Evolutionary conservation across 345 rosid genomes (phyloP), one percentile per base, ranked within the genome.

Genomic region (Ailanthus altissimus): DNA sequence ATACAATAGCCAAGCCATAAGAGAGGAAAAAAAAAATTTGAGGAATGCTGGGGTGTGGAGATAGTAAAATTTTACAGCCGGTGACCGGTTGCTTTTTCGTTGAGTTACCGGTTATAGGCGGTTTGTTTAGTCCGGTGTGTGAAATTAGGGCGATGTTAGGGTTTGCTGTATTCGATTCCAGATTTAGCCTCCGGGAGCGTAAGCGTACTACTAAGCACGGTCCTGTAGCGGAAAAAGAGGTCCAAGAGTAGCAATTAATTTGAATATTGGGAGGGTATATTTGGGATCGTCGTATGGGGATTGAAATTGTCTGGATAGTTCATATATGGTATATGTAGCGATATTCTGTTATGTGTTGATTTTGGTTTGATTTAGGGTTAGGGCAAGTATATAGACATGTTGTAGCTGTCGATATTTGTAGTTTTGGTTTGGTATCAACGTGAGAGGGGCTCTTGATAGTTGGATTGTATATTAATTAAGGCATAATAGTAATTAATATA

Each of bases 81-180:
- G 70, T 81, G 78, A 85, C 83, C 89, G 86, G 86, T 88, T 69
- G 72, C 61, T 65, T 75, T 61, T 20, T 63, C 68, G 77, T 36
- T 75, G 64, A 64, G 54, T 86, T 65, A 88, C 92, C 76, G 90
- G 89, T 65, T 81, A 69, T 83, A 77, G 82, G 73, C 87, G 85
- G 94, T 90, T 70, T 60, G n/a, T 60, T 25, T 50, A 54, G 54
- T 0, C 28, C 42, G 5, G 5, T 28, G 5, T 20, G 57, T 43
- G 40, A 65, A 49, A 69, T 81, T 77, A 79, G 82, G 84, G 85
- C 59, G 10, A 13, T 49, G 64, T 71, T 75, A 53, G 72, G 75
- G 78, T 43, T 73, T 47, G 42, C 38, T 25, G 70, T 63, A 8
- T 2, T 59, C 40, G 8, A 72, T 58, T 73, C 65, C 67, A 45